Base-by-base conservation (phyloP, 2,329 filamentous ascomycete species). In the Verticillium zaregamsianum region DNA sequence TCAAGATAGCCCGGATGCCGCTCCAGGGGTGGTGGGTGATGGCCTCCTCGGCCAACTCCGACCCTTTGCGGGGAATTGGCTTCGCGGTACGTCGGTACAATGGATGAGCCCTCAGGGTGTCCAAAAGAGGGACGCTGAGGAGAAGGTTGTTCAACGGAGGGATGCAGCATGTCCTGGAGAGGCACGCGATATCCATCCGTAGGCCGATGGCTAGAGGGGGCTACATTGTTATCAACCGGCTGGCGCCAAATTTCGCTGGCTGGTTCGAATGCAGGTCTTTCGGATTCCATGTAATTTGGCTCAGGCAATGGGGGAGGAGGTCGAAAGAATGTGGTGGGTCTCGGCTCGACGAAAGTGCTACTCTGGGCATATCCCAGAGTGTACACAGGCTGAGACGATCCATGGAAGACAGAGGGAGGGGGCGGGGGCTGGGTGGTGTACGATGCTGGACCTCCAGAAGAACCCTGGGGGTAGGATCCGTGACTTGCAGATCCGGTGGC, bases 111-210 rank as follows among this genome's bases (percentile, higher is more conserved):
- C 33, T 74, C 61, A 33, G 69, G 59, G 61, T 73, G 74, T 52
- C 76, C 67, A 67, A 75, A 76, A 1, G 72, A 72, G 3, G 67
- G 59, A n/a, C 49, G 55, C 28, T 71, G 66, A 5, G 78, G 78
- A 37, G 79, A 80, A 7, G 59, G 66, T 23, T 77, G 75, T 64
- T 83, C 81, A 65, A 82, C 77, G 7, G 80, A 83, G 9, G 68
- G 78, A 15, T 83, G 73, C 63, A 81, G 69, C 66, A 78, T 73
- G 45, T 83, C 80, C 65, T 77, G 75, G 32, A 71, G 70, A 31
- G 49, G 58, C 20, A 52, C n/a, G 45, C 20, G 11, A 20, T 52
- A 52, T 23, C 45, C 45, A 11, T 52, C 45, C 20, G 45, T 12
- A 9, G 45, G 20, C 45, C 45, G 45, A 11, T 23, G n/a, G 8